Base-by-base conservation (phyloP, 2,329 filamentous ascomycete genomes). In the Coleophoma crateriformis region DNA sequence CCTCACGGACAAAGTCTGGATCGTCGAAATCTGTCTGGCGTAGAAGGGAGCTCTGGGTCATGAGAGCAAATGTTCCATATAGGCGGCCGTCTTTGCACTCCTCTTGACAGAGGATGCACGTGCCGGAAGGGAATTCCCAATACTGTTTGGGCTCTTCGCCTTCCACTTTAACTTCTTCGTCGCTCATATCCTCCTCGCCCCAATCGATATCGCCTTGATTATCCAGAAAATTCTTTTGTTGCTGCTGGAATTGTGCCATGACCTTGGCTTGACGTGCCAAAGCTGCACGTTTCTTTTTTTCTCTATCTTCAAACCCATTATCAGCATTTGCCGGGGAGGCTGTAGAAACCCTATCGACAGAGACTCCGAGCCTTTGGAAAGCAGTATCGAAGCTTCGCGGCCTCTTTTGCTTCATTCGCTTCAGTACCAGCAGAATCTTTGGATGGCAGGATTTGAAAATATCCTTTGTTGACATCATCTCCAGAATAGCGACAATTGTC, bases 241-340 rank as follows among this genome's bases (percentile, higher is more conserved):
- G 92, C 64, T 96, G 87, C 66, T 97, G 94, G 69, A 99, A 96
- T 64, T 96, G 90, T 2, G 91, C 94, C 91, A 99, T 96, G 33
- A 99, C 90, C 62, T 84, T 87, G 2, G 91, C 91, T 68, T 97
- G 91, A 19, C 94, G 83, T 59, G 90, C 92, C 38, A 91, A 71
- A 0, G 94, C 94, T 47, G 92, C 88, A 68, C 88, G 87, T 75
- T 96, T 99, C 73, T 92, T 96, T 53, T 82, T 74, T 66, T 92
- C 88, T 14, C 82, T 79, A 62, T 92, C 88, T 35, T 76, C 81
- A 6, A 69, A 61, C 4, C 78, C 74, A 50, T 73, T 71, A 33
- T 75, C 72, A 53, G 81, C 76, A 48, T 75, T 78, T 13, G 87
- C 87, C n/a, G 91, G 90, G 1, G 90, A 94, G 4, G 84, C 84